These are phyloP conservation scores for Colletotrichum cuscutae DNA, from an alignment of 2,329 filamentous ascomycete genomes.

Conservation along the genomic window DNA sequence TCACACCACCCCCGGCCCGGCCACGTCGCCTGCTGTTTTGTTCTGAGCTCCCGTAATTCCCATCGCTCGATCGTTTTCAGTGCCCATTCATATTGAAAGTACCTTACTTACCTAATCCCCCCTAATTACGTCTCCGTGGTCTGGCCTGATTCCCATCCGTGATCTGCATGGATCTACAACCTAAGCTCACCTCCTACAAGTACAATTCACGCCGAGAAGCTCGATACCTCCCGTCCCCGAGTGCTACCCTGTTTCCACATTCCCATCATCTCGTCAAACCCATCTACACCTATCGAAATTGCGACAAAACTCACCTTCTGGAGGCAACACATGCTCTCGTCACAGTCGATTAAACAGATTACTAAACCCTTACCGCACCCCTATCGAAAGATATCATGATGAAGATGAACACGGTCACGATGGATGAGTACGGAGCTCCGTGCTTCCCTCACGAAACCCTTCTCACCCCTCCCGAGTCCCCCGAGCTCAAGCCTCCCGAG, in stretches of 20 bases:
- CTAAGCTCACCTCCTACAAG: not conserved
- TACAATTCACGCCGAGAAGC: not conserved
- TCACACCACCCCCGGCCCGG: not conserved
- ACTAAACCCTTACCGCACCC: not conserved
- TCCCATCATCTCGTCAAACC: not conserved
- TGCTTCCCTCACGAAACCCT: slow-evolving; percentile 30
- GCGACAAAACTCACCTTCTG: not conserved
- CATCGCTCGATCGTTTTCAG: not conserved
- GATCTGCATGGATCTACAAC: not conserved
- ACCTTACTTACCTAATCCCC: slow-evolving; percentile 3
- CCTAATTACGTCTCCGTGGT: not conserved
- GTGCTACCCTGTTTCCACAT: not conserved
- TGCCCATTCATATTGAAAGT: slow-evolving; percentile 9
- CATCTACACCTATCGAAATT: not conserved
- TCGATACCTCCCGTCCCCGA: not conserved
- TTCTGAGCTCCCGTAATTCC: slow-evolving; percentile 1
- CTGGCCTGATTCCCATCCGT: not conserved
- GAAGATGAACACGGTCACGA: slow-evolving; percentile 19
- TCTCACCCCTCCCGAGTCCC: slow-evolving; percentile 4
- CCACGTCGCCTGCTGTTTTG: not conserved
- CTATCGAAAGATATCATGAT: not conserved
- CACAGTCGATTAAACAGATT: not conserved
- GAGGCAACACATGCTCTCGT: slow-evolving; percentile 10
- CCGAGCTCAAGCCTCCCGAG: not conserved
- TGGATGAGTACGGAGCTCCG: slow-evolving; percentile 26